Base-by-base conservation (phyloP, 1,284 basidiomycete genomes). In the Ustilago shanxiensis region DNA sequence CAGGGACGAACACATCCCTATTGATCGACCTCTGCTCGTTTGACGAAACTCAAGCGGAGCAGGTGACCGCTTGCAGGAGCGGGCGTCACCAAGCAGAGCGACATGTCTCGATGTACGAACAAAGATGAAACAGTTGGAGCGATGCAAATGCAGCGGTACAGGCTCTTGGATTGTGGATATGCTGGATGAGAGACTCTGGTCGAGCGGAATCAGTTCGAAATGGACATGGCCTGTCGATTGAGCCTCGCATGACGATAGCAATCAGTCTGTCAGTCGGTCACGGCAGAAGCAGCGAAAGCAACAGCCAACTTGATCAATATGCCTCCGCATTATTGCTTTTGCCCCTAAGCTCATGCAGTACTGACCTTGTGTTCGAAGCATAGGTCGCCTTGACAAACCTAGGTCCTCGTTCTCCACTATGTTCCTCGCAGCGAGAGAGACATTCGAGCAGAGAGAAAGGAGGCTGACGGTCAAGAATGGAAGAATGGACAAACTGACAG, bases 31-130 rank as follows among this genome's bases (percentile, higher is more conserved):
- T 50, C 47, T 49, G 35, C 26, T 18, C 31, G 52, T 39, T 24
- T n/a, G 50, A n/a, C 29, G n/a, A n/a, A n/a, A 20, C 29, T 14
- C 3, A 29, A 20, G 16, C 28, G 29, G 55, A 47, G 39, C 55
- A 57, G 41, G 41, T 47, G 41, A 47, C 37, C 16, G 9, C 54
- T 44, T 29, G 54, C 54, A 56, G 54, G 35, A 59, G 20, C 13
- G 49, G 57, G 45, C 57, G 53, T 55, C 47, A 60, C 28, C 57
- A 70, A 70, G 61, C 67, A 70, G 58, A 60, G 67, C 52, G 67
- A 70, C 54, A 60, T 70, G 58, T 41, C 39, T 20, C 60, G 45
- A 28, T 28, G 7, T 26, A 60, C 31, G 51, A 56, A 11, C 22
- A 37, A 20, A 41, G 13, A 10, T 20, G n/a, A 29, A 9, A 28